A percentile compares a stretch with the other conserved stretches of the same genome.
Evolutionary conservation across 2,329 filamentous ascomycete genomes (phyloP).

Genomic region (Fusarium duplospermum): DNA sequence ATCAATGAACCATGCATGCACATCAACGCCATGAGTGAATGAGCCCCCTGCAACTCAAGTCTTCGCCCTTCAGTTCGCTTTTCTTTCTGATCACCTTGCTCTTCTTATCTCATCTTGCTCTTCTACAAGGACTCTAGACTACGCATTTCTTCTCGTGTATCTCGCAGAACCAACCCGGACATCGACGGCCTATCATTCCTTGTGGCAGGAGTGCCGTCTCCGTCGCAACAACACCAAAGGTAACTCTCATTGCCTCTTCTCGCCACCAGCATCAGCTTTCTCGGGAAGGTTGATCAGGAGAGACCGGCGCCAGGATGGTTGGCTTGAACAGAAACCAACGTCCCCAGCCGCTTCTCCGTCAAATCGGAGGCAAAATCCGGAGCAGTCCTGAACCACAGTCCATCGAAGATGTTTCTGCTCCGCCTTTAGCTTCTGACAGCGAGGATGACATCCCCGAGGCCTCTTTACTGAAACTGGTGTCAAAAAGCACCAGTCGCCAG

Average conservation of each 20-base stretch:
- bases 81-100: background rate
- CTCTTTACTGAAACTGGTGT: background rate
- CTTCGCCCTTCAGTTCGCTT: background rate
- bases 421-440: constrained; percentile 46
- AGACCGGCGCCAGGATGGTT: constrained; percentile 4
- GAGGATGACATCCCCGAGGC: constrained; percentile 23
- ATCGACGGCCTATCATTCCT: background rate
- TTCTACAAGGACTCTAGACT: constrained; percentile 1
- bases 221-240: background rate
- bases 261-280: background rate
- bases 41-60: background rate
- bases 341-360: constrained; percentile 31
- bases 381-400: constrained; percentile 18
- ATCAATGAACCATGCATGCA: background rate
- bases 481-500: background rate
- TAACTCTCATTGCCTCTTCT: background rate
- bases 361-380: constrained; percentile 5
- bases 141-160: background rate
- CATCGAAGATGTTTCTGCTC: constrained; percentile 35
- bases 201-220: background rate
- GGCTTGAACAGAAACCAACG: constrained; percentile 38
- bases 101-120: background rate
- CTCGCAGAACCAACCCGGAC: background rate
- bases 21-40: constrained; percentile 11
- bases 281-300: background rate